phyloP scores from a whole-genome alignment of 176 grass and related monocot species.

The Poa pratensis region DNA sequence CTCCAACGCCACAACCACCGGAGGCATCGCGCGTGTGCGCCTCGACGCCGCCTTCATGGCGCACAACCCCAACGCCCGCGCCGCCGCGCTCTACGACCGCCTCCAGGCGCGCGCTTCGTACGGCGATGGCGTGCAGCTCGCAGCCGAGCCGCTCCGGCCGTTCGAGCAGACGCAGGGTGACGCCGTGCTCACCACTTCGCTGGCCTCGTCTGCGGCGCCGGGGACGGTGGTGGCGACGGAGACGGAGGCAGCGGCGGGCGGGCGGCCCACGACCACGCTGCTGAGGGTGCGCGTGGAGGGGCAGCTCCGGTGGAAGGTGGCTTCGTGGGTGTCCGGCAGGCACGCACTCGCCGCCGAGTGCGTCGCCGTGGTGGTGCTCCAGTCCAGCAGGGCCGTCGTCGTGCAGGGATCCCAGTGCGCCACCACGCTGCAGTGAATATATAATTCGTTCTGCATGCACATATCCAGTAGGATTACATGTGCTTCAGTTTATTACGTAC shows the following conservation, averaged over 20 bases:
- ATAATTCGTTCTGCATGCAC: background rate
- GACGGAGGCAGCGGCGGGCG: background rate
- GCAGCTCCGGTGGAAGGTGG: conserved; percentile 78
- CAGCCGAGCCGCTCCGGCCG: background rate
- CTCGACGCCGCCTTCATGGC: conserved; percentile 59
- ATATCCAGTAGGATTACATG: too few species aligned
- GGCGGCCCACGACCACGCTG: background rate
- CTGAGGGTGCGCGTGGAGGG: conserved; percentile 56
- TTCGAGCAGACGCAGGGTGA: conserved; percentile 57
- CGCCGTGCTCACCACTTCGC: conserved; percentile 39
- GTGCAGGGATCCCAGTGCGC: conserved; percentile 43
- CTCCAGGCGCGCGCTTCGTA: conserved; percentile 46
- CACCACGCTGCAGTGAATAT: background rate
- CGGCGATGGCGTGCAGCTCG: conserved; percentile 39
- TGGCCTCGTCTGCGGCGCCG: conserved; percentile 16
- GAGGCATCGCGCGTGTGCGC: background rate
- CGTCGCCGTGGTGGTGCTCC: conserved; percentile 16
- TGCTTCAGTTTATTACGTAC: too few species aligned
- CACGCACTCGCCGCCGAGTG: conserved; percentile 63
- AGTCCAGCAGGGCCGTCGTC: background rate
- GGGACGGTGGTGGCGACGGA: background rate
- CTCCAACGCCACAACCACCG: conserved; percentile 1
- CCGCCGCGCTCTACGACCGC: conserved; percentile 62
- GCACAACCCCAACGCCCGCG: conserved; percentile 70
- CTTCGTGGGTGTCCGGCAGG: conserved; percentile 55